Conservation (phyloP, 345 rosid genomes). For the Sapria himalayana region DNA sequence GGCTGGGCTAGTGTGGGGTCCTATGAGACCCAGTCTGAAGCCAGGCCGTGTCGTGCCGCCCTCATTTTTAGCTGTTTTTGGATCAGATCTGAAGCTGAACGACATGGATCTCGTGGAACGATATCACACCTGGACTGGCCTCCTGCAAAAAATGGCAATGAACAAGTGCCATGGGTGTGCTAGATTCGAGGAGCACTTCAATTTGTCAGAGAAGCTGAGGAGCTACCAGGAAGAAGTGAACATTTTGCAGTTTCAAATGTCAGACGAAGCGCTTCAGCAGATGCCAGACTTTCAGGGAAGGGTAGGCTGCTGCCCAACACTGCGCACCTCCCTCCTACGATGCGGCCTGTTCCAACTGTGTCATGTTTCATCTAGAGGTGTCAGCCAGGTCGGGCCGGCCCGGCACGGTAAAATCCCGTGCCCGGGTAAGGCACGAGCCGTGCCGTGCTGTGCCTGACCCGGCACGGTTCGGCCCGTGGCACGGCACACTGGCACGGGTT, state of each 20-base stretch:
- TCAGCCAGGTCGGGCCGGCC: no score
- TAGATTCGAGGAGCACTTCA: conserved; percentile 66
- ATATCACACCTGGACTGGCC: conserved; percentile 35
- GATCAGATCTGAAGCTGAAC: conserved; percentile 60
- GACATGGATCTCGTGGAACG: conserved; percentile 38
- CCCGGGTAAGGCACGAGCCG: no score
- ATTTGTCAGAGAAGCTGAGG: conserved; percentile 46
- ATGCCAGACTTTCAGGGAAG: conserved; percentile 96
- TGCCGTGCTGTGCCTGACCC: no score
- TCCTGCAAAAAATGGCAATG: conserved; percentile 55
- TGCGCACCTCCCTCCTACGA: no score
- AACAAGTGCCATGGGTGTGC: conserved; percentile 82
- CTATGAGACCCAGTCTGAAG: no score
- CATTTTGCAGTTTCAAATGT: conserved; percentile 38
- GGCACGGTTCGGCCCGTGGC: no score
- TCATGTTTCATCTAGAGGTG: no score
- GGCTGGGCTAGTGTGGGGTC: no score
- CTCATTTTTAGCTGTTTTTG: conserved; percentile 9
- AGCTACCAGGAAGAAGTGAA: conserved; percentile 45
- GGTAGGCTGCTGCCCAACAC: conserved; percentile 50
- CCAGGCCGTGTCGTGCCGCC: no score
- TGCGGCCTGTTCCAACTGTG: no score
- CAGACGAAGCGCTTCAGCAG: conserved; percentile 79
- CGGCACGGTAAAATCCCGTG: no score
- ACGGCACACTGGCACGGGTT: no score